Percentiles rank a stretch among this genome's conserved stretches.
Evolutionary conservation across 306 rosid genomes (phyloP).

Genomic region (Lathyrus sativus): DNA sequence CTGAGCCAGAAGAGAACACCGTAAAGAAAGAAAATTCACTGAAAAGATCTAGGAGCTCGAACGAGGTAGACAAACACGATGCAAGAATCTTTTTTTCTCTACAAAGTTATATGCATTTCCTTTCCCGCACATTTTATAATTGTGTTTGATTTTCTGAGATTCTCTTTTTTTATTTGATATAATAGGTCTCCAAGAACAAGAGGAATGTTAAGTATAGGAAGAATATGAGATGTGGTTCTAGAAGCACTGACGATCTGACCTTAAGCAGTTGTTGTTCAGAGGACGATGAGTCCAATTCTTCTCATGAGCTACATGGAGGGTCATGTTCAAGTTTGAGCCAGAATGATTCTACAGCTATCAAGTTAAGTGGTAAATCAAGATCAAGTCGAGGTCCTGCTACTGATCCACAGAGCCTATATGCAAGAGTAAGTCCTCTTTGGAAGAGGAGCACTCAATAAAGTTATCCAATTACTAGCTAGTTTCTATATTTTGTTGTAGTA

Average conservation of each 20-base stretch:
- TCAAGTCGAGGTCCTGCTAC: slow-evolving; percentile 73
- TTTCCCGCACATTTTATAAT: not conserved
- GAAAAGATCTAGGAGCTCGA: slow-evolving; percentile 53
- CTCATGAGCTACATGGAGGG: slow-evolving; percentile 55
- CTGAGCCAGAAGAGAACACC: slow-evolving; percentile 38
- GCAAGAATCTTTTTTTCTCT: not conserved
- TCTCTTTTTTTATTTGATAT: slow-evolving; percentile 11
- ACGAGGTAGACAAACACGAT: slow-evolving; percentile 48
- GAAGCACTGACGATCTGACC: slow-evolving; percentile 51
- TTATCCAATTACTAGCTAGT: not conserved
- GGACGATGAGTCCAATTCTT: slow-evolving; percentile 68
- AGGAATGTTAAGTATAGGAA: slow-evolving; percentile 51
- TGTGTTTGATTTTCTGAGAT: not conserved
- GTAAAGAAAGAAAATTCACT: slow-evolving; percentile 27
- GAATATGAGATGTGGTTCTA: slow-evolving; percentile 40
- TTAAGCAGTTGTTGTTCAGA: slow-evolving; percentile 69
- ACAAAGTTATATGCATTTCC: slow-evolving; percentile 18
- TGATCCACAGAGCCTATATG: slow-evolving; percentile 89
- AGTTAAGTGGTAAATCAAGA: slow-evolving; percentile 59
- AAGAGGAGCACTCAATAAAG: too few relatives aligned
- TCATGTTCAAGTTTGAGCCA: slow-evolving; percentile 50
- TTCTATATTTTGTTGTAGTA: not conserved
- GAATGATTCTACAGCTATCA: slow-evolving; percentile 37
- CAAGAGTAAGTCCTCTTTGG: slow-evolving; percentile 57
- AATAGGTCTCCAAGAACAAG: slow-evolving; percentile 51